Conservation (phyloP, 257 asterid species). For the Rubia yunnanensis region DNA sequence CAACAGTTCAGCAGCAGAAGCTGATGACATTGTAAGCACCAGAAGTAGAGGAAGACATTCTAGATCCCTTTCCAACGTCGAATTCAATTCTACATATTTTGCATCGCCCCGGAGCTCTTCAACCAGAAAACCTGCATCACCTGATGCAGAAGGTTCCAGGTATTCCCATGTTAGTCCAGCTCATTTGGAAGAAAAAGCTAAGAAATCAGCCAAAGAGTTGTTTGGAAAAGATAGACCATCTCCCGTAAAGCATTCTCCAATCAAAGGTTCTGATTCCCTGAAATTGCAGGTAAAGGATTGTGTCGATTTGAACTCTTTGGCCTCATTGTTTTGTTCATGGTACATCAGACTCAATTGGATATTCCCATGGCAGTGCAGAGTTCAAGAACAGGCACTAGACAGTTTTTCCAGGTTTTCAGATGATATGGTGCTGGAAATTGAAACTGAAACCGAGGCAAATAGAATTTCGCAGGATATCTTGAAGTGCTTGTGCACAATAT, state of each 20-base stretch:
- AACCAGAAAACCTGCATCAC: conserved; percentile 27
- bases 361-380: conserved; percentile 45
- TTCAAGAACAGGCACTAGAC: conserved; percentile 51
- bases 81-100: conserved; percentile 30
- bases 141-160: too few species aligned
- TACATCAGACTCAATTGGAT: not conserved
- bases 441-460: conserved; percentile 43
- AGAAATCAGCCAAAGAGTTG: conserved; percentile 12
- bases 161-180: conserved; percentile 16
- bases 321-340: not conserved
- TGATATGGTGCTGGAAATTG: too few species aligned
- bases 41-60: conserved; percentile 42
- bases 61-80: conserved; percentile 53
- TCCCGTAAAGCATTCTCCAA: conserved; percentile 18
- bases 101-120: conserved; percentile 37
- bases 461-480: conserved; percentile 53
- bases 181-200: conserved; percentile 19
- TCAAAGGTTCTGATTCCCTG: conserved; percentile 30
- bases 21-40: conserved; percentile 10
- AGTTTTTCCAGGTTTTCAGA: conserved; percentile 44
- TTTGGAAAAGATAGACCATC: conserved; percentile 18
- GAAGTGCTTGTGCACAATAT: conserved; percentile 56
- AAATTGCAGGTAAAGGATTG: conserved; percentile 33
- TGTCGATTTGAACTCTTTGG: not conserved
- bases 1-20: conserved; percentile 15